Evolutionary conservation across 2,329 filamentous ascomycete species (phyloP).

Genomic region (Ophiostoma novo-ulmi): DNA sequence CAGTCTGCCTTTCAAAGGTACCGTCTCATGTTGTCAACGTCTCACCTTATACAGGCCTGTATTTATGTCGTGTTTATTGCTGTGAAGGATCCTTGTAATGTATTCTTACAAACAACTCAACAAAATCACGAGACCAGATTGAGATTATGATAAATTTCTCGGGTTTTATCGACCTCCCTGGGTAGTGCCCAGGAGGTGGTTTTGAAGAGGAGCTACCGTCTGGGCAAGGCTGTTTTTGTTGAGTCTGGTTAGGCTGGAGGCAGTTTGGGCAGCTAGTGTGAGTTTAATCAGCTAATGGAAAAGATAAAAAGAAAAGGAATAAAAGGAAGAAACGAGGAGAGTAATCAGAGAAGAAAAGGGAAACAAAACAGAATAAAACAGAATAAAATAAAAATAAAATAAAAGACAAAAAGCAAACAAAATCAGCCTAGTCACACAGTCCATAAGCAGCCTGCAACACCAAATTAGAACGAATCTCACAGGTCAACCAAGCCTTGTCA

Average conservation of each 20-base stretch:
- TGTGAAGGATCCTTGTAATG: no score
- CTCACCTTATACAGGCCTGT: not conserved
- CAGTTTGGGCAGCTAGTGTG: not conserved
- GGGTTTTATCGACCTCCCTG: not conserved
- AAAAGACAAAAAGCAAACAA: not conserved
- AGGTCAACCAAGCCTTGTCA: not conserved
- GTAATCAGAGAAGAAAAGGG: not conserved
- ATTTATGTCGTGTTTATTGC: not conserved
- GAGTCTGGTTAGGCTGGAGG: not conserved
- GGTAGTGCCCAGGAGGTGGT: not conserved
- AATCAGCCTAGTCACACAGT: not conserved
- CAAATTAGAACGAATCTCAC: no score
- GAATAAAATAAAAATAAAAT: not conserved
- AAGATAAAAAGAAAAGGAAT: no score
- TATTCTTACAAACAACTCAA: no score
- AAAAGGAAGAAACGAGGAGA: not conserved
- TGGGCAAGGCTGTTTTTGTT: slow-evolving; percentile 14
- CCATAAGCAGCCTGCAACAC: no score
- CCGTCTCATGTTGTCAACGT: not conserved
- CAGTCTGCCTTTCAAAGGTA: slow-evolving; percentile 1
- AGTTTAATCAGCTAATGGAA: not conserved
- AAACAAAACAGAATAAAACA: not conserved
- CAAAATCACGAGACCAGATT: no score
- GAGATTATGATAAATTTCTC: not conserved
- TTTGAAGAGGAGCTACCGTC: slow-evolving; percentile 4